phyloP scores from a whole-genome alignment of 164 flowering plant genomes.

The Cinnamomum chago region DNA sequence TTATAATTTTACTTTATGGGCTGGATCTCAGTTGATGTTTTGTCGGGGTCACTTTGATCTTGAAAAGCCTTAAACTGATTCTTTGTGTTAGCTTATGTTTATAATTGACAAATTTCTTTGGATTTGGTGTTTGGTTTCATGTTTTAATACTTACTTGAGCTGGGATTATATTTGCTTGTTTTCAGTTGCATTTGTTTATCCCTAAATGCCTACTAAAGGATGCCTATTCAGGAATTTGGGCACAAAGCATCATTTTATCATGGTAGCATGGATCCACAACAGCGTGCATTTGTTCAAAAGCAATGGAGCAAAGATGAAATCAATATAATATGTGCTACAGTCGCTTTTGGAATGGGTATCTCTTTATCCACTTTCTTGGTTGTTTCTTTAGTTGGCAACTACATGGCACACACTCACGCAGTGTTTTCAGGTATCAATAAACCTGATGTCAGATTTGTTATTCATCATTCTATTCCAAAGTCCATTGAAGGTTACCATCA shows the following conservation, averaged over 20 bases:
- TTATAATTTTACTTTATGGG: too few species aligned
- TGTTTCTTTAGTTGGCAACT: conserved; percentile 5
- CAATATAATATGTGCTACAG: conserved; percentile 94
- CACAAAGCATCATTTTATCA: conserved; percentile 97
- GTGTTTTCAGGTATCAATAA: conserved; percentile 82
- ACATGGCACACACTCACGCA: conserved; percentile 12
- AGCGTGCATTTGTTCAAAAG: conserved; percentile 70
- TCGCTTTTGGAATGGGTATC: conserved; percentile 99
- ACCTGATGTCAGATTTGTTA: conserved; percentile 96
- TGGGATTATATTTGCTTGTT: neutral
- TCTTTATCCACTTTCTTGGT: conserved; percentile 7
- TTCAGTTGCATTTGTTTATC: neutral
- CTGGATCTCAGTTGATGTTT: too few species aligned
- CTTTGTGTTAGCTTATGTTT: too few species aligned
- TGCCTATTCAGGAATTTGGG: conserved; percentile 64
- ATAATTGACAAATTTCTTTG: too few species aligned
- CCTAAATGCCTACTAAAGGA: neutral
- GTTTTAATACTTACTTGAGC: too few species aligned
- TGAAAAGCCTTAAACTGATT: neutral
- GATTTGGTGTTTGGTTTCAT: too few species aligned
- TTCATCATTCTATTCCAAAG: conserved; percentile 97
- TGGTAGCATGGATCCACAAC: conserved; percentile 86
- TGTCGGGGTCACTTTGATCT: too few species aligned
- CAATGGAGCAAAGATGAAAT: conserved; percentile 99
- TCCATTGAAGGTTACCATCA: conserved; percentile 99